Base-by-base conservation (phyloP, 164 flowering plant species). In the Aristolochia contorta region DNA sequence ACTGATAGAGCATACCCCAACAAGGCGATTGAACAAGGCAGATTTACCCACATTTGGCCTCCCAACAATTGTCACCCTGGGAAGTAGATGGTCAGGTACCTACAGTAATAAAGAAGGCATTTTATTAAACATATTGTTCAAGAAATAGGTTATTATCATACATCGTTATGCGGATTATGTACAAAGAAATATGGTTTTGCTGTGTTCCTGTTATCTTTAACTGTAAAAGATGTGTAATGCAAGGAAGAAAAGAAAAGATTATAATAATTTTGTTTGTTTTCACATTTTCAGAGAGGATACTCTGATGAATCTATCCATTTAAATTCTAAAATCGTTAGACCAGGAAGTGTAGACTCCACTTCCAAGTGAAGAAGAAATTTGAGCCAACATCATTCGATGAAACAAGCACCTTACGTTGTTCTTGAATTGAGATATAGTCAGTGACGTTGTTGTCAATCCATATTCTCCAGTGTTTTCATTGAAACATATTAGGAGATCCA, bases 21-120 rank as follows among this genome's bases (percentile, higher is more conserved):
- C 94, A 68, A 93, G 94, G 41, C 96, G 90, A 71, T 93, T 93
- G 56, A 93, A 93, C 22, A 93, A 67, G 63, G 98, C 98, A 63
- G 98, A 93, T 86, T 93, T 93, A 58, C 98, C 98, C 74, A 93
- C 98, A 76, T 93, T 93, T 58, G 98, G 98, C 82, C 98, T 83
- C 67, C 98, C 98, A 75, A 90, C 85, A 73, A 93, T 88, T 58
- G 96, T 72, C 61, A 93, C 97, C 69, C 71, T 82, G 4, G 92
- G 92, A 66, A 93, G 97, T 67, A 88, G 85, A 79, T 84, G 80
- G 54, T 89, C 94, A 46, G 98, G 97, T 58, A 90, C 64, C 97
- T 93, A 81, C 75, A 72, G 25, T 55, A 41, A 52, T 60, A 73
- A 12, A 60, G 43, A 37, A 37, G 43, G 53, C 54, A 57, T 6